A percentile compares a stretch with the other conserved stretches of the same genome.
Conservation (phyloP, 306 rosid species). For the Begonia loranthoides region DNA sequence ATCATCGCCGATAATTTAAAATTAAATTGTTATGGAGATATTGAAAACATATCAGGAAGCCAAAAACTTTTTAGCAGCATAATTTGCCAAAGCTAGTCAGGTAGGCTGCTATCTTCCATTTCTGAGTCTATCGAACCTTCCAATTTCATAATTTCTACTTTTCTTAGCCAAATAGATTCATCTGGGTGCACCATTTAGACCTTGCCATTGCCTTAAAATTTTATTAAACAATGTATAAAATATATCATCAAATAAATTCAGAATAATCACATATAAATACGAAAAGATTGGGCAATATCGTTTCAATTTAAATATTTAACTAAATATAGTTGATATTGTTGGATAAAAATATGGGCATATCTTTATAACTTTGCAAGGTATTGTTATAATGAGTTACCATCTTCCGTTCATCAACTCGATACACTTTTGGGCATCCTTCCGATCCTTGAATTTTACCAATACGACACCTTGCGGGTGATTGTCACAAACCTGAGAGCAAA, state of each 20-base stretch:
- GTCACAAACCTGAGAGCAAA: slow-evolving; percentile 61
- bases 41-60: neutral
- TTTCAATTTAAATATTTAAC: neutral
- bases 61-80: neutral
- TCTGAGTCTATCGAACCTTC: too few relatives aligned
- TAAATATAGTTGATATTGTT: neutral
- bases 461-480: slow-evolving; percentile 98
- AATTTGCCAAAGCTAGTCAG: neutral
- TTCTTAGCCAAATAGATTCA: too few relatives aligned
- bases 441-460: slow-evolving; percentile 76
- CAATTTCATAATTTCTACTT: too few relatives aligned
- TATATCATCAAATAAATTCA: too few relatives aligned
- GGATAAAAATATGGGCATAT: neutral
- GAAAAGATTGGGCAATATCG: neutral
- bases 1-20: neutral
- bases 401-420: slow-evolving; percentile 89
- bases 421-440: slow-evolving; percentile 89
- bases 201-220: too few relatives aligned
- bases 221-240: too few relatives aligned
- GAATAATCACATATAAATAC: neutral
- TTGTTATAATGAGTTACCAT: slow-evolving; percentile 42
- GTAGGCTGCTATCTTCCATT: too few relatives aligned
- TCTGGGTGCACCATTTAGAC: too few relatives aligned
- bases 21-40: neutral
- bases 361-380: slow-evolving; percentile 2